Evolutionary conservation across 1,139 yeast species (phyloP).

Genomic region (Geotrichum candidum): DNA sequence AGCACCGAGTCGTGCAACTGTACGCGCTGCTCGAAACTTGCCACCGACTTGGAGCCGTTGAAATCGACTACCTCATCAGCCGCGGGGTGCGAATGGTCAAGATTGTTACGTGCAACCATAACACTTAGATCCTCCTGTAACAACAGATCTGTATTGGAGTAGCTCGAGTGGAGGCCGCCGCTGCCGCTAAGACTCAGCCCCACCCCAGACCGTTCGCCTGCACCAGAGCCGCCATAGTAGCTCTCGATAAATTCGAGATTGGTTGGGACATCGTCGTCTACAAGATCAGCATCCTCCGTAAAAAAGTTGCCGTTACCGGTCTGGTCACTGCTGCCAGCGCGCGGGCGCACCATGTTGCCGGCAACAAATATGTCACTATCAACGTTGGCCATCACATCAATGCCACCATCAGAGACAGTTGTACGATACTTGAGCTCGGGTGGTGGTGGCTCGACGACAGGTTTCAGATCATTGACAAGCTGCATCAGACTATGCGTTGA

Average conservation of each 20-base stretch:
- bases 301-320: not conserved
- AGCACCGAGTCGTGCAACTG: conserved; percentile 30
- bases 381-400: conserved; percentile 40
- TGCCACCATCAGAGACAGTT: conserved; percentile 33
- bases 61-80: conserved; percentile 15
- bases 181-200: not conserved
- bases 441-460: conserved; percentile 44
- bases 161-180: conserved; percentile 15
- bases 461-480: conserved; percentile 62
- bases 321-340: conserved; percentile 6
- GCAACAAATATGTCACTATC: conserved; percentile 5
- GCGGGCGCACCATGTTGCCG: not conserved
- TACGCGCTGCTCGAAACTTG: conserved; percentile 27
- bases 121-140: conserved; percentile 34
- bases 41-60: conserved; percentile 9
- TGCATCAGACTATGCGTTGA: conserved; percentile 69
- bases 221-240: conserved; percentile 31
- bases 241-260: conserved; percentile 37
- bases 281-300: conserved; percentile 21
- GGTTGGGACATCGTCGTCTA: conserved; percentile 29
- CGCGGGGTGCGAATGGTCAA: conserved; percentile 17
- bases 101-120: conserved; percentile 22
- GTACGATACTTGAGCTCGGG: conserved; percentile 40
- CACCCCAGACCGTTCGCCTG: conserved; percentile 21
- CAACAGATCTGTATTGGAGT: conserved; percentile 31